Evolutionary conservation across 2,329 filamentous ascomycete species (phyloP), one percentile per base, ranked within the genome.

Genomic region (Fusarium albosuccineum): DNA sequence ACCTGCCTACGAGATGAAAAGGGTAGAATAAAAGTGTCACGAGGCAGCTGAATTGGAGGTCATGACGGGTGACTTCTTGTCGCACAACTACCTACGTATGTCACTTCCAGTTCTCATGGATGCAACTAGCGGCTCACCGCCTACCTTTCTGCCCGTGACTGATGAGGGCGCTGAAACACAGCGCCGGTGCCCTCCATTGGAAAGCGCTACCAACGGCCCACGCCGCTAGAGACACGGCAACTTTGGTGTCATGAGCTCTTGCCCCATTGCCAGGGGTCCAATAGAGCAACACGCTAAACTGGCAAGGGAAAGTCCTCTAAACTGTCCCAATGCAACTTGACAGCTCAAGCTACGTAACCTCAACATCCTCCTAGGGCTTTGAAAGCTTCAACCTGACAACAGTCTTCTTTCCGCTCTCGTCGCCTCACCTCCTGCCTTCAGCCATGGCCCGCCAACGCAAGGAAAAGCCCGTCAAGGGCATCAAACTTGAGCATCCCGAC

Each of bases 401-500:
- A 66, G 45, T 57, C 29, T 29, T 36, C 41, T 42, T 56, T 37
- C 57, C 57, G 30, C 16, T 37, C 44, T 33, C 27, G 14, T 13
- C 4, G 1, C 17, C 51, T 48, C 33, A n/a, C 22, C 54, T n/a
- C 22, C 42, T 40, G 26, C 10, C 11, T n/a, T 45, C 44, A 66
- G 37, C 36, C 57, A 86, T 86, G 85, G 83, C 81, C 55, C 81
- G 79, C 67, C 82, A 83, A 70, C 83, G 84, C 49, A 85, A 82
- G 67, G 80, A 85, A 58, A 80, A 82, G 70, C 78, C 79, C 46
- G 78, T 83, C 42, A 75, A 77, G 66, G 79, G 85, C 60, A 85
- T 92, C 76, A 87, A 88, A 69, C 83, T 94, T 60, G 80, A 82
- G 52, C 88, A 92, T n/a, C 91, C 92, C 33, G 89, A 93, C 78